Evolutionary conservation across 2,329 filamentous ascomycete species (phyloP).

Genomic region (Pestalotiopsis sp.): DNA sequence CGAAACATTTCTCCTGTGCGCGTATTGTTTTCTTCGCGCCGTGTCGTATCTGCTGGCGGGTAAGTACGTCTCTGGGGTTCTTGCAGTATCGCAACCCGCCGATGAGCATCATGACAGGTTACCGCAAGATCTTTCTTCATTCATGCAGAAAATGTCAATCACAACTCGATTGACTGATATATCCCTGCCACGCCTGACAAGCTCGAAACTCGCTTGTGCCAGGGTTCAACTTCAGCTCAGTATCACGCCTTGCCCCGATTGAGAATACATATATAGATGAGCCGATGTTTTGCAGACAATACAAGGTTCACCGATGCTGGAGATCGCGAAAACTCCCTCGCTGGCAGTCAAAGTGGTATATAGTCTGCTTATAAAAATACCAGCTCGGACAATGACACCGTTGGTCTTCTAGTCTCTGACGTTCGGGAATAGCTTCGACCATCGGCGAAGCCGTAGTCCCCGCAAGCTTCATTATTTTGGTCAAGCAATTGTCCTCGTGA

Average conservation of each 20-base stretch:
- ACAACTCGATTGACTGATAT: neutral
- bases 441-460: neutral
- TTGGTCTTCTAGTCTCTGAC: neutral
- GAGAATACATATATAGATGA: neutral
- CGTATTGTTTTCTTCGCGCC: too few species aligned
- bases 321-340: slow-evolving; percentile 10
- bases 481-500: neutral
- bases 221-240: slow-evolving; percentile 50
- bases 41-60: too few species aligned
- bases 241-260: slow-evolving; percentile 42
- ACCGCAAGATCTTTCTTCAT: neutral
- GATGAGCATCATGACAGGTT: neutral
- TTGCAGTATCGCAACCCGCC: neutral
- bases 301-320: slow-evolving; percentile 19
- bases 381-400: neutral
- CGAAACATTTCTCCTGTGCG: too few species aligned
- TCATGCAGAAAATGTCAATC: neutral
- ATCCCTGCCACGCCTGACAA: neutral
- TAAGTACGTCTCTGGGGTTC: too few species aligned
- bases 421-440: neutral
- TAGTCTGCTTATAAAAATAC: neutral
- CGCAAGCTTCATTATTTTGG: neutral
- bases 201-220: slow-evolving; percentile 58
- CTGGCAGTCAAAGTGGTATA: too few species aligned
- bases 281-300: slow-evolving; percentile 16